Percentiles rank a stretch among this genome's conserved stretches.
Evolutionary conservation across 768 basidiomycete species (phyloP).

Genomic region (Xerocomus brunneocitrinus): DNA sequence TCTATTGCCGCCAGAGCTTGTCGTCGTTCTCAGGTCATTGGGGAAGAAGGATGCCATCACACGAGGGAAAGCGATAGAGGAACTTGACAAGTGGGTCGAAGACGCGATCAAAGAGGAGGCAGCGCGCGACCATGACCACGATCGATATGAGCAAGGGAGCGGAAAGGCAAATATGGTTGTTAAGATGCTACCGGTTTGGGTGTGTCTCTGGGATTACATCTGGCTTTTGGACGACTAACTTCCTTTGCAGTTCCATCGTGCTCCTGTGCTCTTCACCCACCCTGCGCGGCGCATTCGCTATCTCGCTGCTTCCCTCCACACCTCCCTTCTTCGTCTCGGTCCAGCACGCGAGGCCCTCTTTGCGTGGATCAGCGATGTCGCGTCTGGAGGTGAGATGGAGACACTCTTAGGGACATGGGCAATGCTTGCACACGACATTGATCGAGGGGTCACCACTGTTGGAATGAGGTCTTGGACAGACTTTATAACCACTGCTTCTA

Average conservation of each 20-base stretch:
- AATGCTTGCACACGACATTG: constrained; percentile 66
- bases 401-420: constrained; percentile 69
- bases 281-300: constrained; percentile 71
- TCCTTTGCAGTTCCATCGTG: constrained; percentile 67
- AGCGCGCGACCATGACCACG: constrained; percentile 29
- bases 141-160: constrained; percentile 1
- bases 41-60: constrained; percentile 90
- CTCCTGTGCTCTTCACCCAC: constrained; percentile 77
- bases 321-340: constrained; percentile 57
- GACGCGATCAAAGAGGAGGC: constrained; percentile 41
- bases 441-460: constrained; percentile 50
- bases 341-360: constrained; percentile 45
- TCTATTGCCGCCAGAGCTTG: constrained; percentile 71
- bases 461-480: constrained; percentile 55
- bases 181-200: constrained; percentile 87
- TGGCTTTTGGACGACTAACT: constrained; percentile 6
- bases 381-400: constrained; percentile 47
- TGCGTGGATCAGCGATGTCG: constrained; percentile 46
- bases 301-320: constrained; percentile 57
- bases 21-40: constrained; percentile 75
- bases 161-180: constrained; percentile 34
- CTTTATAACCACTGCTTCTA: constrained; percentile 18
- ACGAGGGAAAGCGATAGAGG: constrained; percentile 79
- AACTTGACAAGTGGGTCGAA: constrained; percentile 67
- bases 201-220: constrained; percentile 35